Base-by-base conservation (phyloP, 805 yeast species). In the Pichia gijzeniarum region DNA sequence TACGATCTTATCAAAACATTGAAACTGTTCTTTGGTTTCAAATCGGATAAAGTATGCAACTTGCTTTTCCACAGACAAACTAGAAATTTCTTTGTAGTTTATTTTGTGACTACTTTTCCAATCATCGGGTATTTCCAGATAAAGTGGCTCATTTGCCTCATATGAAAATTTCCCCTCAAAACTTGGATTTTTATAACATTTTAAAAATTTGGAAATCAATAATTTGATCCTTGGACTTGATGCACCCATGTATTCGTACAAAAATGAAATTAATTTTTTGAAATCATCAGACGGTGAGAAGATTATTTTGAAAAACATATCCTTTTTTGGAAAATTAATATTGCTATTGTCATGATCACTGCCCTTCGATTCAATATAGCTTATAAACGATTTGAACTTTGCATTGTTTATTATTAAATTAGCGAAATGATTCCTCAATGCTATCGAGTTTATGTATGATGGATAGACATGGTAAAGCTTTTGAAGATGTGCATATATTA, bases 391-490 rank as follows among this genome's bases (percentile, higher is more conserved):
- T 16, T 38, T 41, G 21, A 45, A 45, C 20, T 35, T 40, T 7
- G 38, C 12, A 21, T 25, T 41, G 3, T 33, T n/a, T 3, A 21
- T 7, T 16, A 45, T 20, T 5, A 32, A 12, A 10, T 8, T 8
- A 1, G 35, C 34, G 16, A 45, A 35, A 31, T 41, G 22, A 18
- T 38, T n/a, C 34, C 59, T 44, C 19, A 38, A 37, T 4, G 19
- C 25, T 3, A 41, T 43, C 3, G 51, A 35, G 1, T 44, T 40
- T 4, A 58, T 25, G 44, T 52, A 58, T 4, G 63, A 55, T 13
- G 63, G 62, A 45, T 58, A 60, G 5, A 56, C 55, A 41, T 58
- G 59, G 3, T 48, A 35, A 1, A 57, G 44, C 35, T 63, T 34
- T 25, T 51, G 53, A 20, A 58, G 45, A 42, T 56, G 48, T 28